These are phyloP conservation scores for Nematocida displodere DNA, from an alignment of 371 early-diverging fungal species.

Conservation along the genomic window DNA sequence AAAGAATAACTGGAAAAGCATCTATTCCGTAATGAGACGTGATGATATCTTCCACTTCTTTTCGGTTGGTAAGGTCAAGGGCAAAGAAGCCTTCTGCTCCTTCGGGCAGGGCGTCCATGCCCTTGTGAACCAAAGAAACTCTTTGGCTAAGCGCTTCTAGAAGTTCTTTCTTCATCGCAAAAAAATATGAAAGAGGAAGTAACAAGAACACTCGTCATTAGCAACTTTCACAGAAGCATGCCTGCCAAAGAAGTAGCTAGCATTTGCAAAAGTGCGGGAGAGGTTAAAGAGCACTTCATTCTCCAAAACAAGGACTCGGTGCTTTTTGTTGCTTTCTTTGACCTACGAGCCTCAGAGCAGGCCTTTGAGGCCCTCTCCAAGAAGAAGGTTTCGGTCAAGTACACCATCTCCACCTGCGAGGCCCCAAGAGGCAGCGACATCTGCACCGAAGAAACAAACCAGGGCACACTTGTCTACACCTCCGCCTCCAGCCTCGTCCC, in stretches of 20 bases:
- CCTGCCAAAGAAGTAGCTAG: constrained; percentile 24
- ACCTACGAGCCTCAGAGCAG: constrained; percentile 52
- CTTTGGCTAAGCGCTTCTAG: neutral
- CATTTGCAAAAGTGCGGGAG: constrained; percentile 37
- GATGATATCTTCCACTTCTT: constrained; percentile 1
- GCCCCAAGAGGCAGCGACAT: constrained; percentile 62
- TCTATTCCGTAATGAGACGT: constrained; percentile 8
- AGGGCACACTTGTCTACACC: constrained; percentile 52
- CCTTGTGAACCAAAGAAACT: constrained; percentile 5
- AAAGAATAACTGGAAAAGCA: constrained; percentile 27
- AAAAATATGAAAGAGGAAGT: constrained; percentile 25
- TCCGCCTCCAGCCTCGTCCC: neutral
- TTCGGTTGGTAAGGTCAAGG: constrained; percentile 7
- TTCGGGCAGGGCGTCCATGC: constrained; percentile 10
- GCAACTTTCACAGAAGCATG: constrained; percentile 35
- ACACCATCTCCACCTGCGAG: constrained; percentile 60
- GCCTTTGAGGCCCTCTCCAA: constrained; percentile 8
- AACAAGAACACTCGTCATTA: constrained; percentile 58
- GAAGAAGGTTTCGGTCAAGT: constrained; percentile 32
- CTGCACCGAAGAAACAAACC: constrained; percentile 60
- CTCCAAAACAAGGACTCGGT: constrained; percentile 46
- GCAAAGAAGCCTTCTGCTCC: constrained; percentile 1
- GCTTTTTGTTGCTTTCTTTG: constrained; percentile 62
- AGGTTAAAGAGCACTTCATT: constrained; percentile 57
- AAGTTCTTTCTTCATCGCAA: neutral